These are phyloP conservation scores for Stephania yunnanensis DNA, from an alignment of 164 flowering plant genomes.

Conservation along the genomic window DNA sequence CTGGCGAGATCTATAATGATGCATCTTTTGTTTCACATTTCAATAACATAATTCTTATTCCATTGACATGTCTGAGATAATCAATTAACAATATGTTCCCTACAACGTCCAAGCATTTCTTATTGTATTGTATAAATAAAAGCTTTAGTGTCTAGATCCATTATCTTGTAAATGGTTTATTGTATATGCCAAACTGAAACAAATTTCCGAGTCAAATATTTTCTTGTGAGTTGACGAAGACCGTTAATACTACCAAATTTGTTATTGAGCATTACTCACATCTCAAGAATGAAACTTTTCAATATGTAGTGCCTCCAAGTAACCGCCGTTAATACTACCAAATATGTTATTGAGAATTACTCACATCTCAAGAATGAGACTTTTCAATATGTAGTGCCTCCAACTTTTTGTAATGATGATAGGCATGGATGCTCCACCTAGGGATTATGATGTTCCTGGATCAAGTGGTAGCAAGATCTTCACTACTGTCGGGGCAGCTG, in stretches of 20 bases:
- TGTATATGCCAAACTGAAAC: neutral
- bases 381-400: neutral
- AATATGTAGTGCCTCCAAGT: neutral
- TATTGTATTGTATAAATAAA: neutral
- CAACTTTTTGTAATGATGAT: conserved; percentile 3
- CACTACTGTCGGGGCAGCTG: conserved; percentile 67
- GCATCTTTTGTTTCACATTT: neutral
- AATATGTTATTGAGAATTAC: neutral
- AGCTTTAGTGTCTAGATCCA: neutral
- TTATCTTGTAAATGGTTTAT: neutral
- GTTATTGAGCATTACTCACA: neutral
- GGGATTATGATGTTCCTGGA: conserved; percentile 72
- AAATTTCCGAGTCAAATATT: neutral
- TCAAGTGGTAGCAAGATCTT: conserved; percentile 47
- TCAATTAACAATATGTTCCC: too few relatives aligned
- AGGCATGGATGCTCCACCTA: conserved; percentile 57
- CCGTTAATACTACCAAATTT: neutral
- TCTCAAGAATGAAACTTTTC: neutral
- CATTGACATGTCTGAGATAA: too few relatives aligned
- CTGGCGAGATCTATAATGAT: neutral
- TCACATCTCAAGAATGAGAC: neutral
- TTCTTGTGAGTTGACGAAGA: neutral
- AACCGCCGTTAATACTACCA: neutral
- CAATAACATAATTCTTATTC: too few relatives aligned
- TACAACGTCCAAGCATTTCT: neutral